Evolutionary conservation across 352 stramenopile genomes (phyloP), one percentile per base, ranked within the genome.

Genomic region (Phytophthora palmivora): DNA sequence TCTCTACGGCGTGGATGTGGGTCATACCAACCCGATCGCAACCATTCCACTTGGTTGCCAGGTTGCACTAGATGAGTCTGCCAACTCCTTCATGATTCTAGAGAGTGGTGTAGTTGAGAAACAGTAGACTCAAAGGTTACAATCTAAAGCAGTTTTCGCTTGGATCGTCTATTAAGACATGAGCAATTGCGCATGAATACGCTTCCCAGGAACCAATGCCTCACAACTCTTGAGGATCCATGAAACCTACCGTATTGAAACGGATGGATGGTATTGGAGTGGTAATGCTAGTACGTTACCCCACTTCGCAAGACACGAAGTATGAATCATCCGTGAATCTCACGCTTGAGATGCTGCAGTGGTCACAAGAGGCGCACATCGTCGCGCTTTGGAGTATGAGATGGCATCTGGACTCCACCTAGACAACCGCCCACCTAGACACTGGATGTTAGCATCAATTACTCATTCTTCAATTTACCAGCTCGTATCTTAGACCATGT

Each of bases 1-100:
- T 52, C 28, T 88, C 4, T 89, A 88, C 62, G 78, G 78, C 42
- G 52, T 88, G 21, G 78, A 89, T 48, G 69, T 67, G 8, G 72
- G 78, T 4, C 74, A 89, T 60, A 88, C 82, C 9, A 84, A 87
- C 78, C 82, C 78, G 5, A 70, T 86, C 34, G 62, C 71, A 18
- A 89, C 78, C 4, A 70, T 87, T 32, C 73, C 79, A 15, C 59
- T 91, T 7, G 79, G 76, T 18, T 79, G 67, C 37, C 41, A 72
- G n/a, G 67, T 63, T 26, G 59, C 58, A 42, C 33, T 89, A 9
- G 76, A 89, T 53, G 72, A 76, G 22, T 18, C 21, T 10, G 32
- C 11, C 12, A 67, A 79, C 52, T 50, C 51, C 10, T 72, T 88
- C 9, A 37, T 11, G 32, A 72, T 85, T 24, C 43, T 82, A 5